Percentiles rank a stretch among this genome's conserved stretches.
Evolutionary conservation across 768 basidiomycete genomes (phyloP).

Genomic region (Russula compacta): DNA sequence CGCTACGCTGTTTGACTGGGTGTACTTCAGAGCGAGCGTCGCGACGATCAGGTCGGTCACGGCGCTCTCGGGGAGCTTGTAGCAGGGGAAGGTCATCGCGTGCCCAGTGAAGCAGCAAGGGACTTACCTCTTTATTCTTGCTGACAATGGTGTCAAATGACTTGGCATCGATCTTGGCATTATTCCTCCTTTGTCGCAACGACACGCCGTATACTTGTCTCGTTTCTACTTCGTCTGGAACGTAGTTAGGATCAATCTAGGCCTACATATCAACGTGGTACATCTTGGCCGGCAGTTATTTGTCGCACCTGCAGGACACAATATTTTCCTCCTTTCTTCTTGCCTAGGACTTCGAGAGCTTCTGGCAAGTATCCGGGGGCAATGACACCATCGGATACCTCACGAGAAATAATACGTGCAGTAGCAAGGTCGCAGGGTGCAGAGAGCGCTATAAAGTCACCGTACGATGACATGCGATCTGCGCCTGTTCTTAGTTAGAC

Average conservation of each 20-base stretch:
- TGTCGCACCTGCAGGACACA: slow-evolving; percentile 79
- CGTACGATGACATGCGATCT: slow-evolving; percentile 99
- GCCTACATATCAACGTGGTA: neutral
- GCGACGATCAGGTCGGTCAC: slow-evolving; percentile 92
- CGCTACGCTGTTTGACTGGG: slow-evolving; percentile 97
- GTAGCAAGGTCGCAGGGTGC: slow-evolving; percentile 89
- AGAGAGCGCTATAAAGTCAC: slow-evolving; percentile 96
- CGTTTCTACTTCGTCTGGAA: slow-evolving; percentile 74
- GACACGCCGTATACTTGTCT: slow-evolving; percentile 92
- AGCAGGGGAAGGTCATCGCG: neutral
- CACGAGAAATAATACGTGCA: slow-evolving; percentile 94
- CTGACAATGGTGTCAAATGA: slow-evolving; percentile 87
- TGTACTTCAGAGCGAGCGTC: slow-evolving; percentile 95
- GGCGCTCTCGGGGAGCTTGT: slow-evolving; percentile 65
- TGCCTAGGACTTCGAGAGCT: slow-evolving; percentile 81
- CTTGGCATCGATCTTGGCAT: slow-evolving; percentile 71
- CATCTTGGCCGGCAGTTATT: neutral
- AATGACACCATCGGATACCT: slow-evolving; percentile 97
- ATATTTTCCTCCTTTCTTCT: slow-evolving; percentile 99
- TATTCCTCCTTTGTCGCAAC: slow-evolving; percentile 85
- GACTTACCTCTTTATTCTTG: slow-evolving; percentile 70
- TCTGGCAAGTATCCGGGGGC: slow-evolving; percentile 86
- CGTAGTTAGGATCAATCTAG: slow-evolving; percentile 83
- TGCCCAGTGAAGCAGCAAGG: neutral
- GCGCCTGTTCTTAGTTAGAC: slow-evolving; percentile 47